Evolutionary conservation across 352 stramenopile genomes (phyloP).

Genomic region (Globisporangium echinulatum): DNA sequence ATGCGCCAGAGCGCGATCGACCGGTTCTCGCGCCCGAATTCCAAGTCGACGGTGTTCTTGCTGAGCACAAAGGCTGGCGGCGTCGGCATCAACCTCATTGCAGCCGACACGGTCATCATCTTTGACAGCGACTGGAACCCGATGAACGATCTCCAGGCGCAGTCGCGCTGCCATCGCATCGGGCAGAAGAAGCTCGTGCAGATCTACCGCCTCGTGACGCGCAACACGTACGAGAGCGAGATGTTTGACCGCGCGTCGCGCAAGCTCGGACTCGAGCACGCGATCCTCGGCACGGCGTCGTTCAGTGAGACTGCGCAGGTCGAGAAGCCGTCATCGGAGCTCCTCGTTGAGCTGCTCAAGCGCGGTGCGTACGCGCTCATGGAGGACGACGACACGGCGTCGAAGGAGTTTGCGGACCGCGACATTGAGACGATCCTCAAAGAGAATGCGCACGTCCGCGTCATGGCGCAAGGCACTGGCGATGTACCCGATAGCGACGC

Average conservation of each 20-base stretch:
- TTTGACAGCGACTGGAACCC: conserved; percentile 99
- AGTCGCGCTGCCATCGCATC: conserved; percentile 95
- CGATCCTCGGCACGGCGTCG: conserved; percentile 93
- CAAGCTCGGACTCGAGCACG: conserved; percentile 98
- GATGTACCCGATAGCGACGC: conserved; percentile 18
- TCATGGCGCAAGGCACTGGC: conserved; percentile 35
- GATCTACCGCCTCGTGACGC: conserved; percentile 97
- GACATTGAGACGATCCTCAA: conserved; percentile 97
- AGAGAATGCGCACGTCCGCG: conserved; percentile 73
- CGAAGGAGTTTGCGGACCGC: conserved; percentile 90
- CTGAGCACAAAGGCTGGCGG: conserved; percentile 97
- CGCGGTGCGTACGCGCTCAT: conserved; percentile 98
- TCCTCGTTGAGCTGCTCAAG: conserved; percentile 97
- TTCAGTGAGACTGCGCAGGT: conserved; percentile 90
- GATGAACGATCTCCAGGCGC: conserved; percentile 90
- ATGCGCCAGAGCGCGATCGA: conserved; percentile 94
- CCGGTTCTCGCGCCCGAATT: conserved; percentile 92
- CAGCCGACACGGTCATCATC: conserved; percentile 99
- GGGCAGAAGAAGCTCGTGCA: conserved; percentile 98
- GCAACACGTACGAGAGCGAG: conserved; percentile 99
- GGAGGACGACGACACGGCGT: conserved; percentile 94
- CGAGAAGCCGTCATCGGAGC: conserved; percentile 79
- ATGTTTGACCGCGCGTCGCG: conserved; percentile 98
- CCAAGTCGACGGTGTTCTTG: conserved; percentile 98
- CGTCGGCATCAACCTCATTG: conserved; percentile 97